Evolutionary conservation across 2,329 filamentous ascomycete genomes (phyloP).

Genomic region (Fusarium albosuccineum): DNA sequence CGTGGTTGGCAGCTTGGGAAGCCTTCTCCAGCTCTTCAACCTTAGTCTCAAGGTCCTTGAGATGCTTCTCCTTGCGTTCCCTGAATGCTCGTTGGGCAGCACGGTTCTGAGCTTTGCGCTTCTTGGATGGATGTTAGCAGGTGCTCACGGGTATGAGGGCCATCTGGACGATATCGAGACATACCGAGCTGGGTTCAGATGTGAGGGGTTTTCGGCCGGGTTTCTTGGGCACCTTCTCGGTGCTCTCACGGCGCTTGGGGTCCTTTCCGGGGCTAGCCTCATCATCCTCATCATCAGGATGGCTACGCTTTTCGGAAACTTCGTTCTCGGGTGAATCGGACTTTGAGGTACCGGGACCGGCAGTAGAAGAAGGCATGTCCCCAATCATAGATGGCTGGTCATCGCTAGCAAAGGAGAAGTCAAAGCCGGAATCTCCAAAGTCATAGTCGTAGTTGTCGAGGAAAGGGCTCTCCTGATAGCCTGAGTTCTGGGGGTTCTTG

Average conservation of each 20-base stretch:
- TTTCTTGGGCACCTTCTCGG: conserved; percentile 92
- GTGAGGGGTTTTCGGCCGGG: conserved; percentile 95
- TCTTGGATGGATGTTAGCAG: conserved; percentile 63
- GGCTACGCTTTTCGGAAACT: conserved; percentile 77
- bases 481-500: conserved; percentile 55
- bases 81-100: conserved; percentile 94
- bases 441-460: conserved; percentile 83
- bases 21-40: conserved; percentile 83
- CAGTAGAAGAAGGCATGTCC: conserved; percentile 66
- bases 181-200: conserved; percentile 94
- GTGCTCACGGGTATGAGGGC: neutral
- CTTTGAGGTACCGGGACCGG: conserved; percentile 54
- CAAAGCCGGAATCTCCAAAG: conserved; percentile 81
- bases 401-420: conserved; percentile 67
- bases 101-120: conserved; percentile 95
- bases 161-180: conserved; percentile 54
- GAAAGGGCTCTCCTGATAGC: conserved; percentile 81
- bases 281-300: conserved; percentile 77
- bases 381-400: conserved; percentile 79
- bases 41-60: conserved; percentile 86
- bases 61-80: conserved; percentile 92
- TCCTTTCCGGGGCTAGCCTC: conserved; percentile 62
- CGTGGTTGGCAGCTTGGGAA: conserved; percentile 84
- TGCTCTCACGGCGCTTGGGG: conserved; percentile 81
- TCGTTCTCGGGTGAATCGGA: conserved; percentile 70